Percentiles rank a stretch among this genome's conserved stretches.
Evolutionary conservation across 805 yeast genomes (phyloP).

Genomic region (Wilhelminamyces savonicus): DNA sequence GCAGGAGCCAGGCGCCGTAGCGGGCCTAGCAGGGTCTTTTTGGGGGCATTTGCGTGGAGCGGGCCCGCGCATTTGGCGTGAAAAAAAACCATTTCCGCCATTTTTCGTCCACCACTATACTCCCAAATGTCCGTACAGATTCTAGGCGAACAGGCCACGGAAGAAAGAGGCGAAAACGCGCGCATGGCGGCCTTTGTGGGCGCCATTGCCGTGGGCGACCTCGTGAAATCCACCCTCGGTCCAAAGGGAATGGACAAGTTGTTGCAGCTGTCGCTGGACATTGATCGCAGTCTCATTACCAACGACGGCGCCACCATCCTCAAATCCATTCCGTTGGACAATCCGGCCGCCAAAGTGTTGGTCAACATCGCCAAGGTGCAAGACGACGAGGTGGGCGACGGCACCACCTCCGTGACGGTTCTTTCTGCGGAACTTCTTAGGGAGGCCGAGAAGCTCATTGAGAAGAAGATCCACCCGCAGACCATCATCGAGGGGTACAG

Average conservation of each 20-base stretch:
- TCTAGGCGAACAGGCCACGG: slow-evolving; percentile 95
- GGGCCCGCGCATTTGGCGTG: too few relatives aligned
- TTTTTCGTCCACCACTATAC: too few relatives aligned
- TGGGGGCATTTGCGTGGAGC: too few relatives aligned
- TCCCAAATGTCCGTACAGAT: slow-evolving; percentile 82
- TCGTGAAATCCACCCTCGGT: slow-evolving; percentile 89
- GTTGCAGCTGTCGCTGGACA: slow-evolving; percentile 75
- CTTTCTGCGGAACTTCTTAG: slow-evolving; percentile 84
- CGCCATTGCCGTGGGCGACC: slow-evolving; percentile 98
- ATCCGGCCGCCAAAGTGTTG: slow-evolving; percentile 94
- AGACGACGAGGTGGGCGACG: slow-evolving; percentile 98
- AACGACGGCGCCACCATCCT: slow-evolving; percentile 98
- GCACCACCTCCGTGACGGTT: slow-evolving; percentile 94
- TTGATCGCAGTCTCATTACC: slow-evolving; percentile 71
- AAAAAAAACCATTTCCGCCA: too few relatives aligned
- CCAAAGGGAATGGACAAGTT: slow-evolving; percentile 99
- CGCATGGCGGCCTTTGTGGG: slow-evolving; percentile 97
- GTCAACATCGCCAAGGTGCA: slow-evolving; percentile 95
- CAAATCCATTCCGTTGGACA: slow-evolving; percentile 89
- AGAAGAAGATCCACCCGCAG: slow-evolving; percentile 93
- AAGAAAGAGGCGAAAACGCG: slow-evolving; percentile 97
- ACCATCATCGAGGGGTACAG: slow-evolving; percentile 95
- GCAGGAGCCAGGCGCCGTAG: too few relatives aligned
- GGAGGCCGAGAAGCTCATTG: slow-evolving; percentile 91
- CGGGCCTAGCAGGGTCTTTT: too few relatives aligned